These are phyloP conservation scores for Pseudopithomyces chartarum DNA, from an alignment of 2,329 filamentous ascomycete species.

Conservation along the genomic window DNA sequence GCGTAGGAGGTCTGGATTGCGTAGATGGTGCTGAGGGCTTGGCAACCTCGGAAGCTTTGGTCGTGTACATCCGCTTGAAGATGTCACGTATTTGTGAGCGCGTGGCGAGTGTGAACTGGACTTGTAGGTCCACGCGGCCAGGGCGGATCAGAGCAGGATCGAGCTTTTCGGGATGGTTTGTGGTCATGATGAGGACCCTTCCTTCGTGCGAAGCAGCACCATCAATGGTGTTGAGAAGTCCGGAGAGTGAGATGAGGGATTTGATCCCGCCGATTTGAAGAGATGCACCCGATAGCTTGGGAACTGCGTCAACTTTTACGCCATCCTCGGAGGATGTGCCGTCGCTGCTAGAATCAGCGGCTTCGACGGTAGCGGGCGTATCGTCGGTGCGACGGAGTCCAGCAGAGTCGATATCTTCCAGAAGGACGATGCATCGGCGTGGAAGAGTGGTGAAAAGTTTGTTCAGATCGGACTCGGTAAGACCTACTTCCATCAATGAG, in stretches of 20 bases:
- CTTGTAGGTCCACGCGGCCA: slow-evolving; percentile 71
- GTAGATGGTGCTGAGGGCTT: slow-evolving; percentile 1
- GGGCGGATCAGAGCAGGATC: slow-evolving; percentile 76
- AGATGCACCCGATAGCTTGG: slow-evolving; percentile 13
- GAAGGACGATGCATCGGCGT: slow-evolving; percentile 51
- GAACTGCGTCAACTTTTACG: slow-evolving; percentile 17
- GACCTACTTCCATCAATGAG: slow-evolving; percentile 66
- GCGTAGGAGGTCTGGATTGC: background rate
- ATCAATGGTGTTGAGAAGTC: slow-evolving; percentile 82
- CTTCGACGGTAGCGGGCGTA: slow-evolving; percentile 6
- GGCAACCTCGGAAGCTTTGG: slow-evolving; percentile 1
- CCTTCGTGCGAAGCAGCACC: slow-evolving; percentile 81
- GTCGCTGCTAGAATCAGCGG: slow-evolving; percentile 1
- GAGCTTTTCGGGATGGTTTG: slow-evolving; percentile 74
- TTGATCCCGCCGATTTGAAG: slow-evolving; percentile 20
- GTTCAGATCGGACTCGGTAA: slow-evolving; percentile 69
- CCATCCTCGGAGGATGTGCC: slow-evolving; percentile 16
- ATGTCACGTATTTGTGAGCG: slow-evolving; percentile 48
- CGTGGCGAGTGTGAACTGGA: slow-evolving; percentile 61
- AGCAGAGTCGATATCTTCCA: slow-evolving; percentile 56
- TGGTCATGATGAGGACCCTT: slow-evolving; percentile 80
- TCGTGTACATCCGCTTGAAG: slow-evolving; percentile 49
- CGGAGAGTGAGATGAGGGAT: slow-evolving; percentile 72
- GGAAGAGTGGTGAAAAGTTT: slow-evolving; percentile 51
- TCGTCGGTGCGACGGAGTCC: slow-evolving; percentile 48